phyloP scores from a whole-genome alignment of 768 basidiomycete species.

The Rhizopogon salebrosus region DNA sequence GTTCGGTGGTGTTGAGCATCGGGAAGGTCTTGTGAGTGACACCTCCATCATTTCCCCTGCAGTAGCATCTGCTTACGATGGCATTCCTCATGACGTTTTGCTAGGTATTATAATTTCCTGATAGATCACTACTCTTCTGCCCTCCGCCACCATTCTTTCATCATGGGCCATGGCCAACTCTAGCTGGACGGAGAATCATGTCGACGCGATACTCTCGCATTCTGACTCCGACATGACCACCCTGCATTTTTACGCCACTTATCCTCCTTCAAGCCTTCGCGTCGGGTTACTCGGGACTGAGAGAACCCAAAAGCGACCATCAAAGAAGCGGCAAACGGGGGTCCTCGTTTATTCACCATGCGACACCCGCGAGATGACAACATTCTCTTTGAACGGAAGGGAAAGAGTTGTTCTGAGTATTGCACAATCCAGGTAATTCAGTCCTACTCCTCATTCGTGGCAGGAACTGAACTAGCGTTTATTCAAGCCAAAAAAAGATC shows the following conservation, averaged over 20 bases:
- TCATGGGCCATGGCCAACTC: slow-evolving; percentile 98
- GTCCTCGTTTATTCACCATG: slow-evolving; percentile 85
- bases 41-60: background rate
- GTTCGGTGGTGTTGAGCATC: slow-evolving; percentile 46
- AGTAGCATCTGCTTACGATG: background rate
- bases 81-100: background rate
- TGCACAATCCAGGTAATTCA: slow-evolving; percentile 80
- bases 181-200: slow-evolving; percentile 86
- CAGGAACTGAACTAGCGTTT: background rate
- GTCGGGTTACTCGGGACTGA: slow-evolving; percentile 1
- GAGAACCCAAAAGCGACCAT: slow-evolving; percentile 51
- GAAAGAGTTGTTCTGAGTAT: slow-evolving; percentile 74
- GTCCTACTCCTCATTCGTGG: slow-evolving; percentile 9
- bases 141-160: slow-evolving; percentile 64
- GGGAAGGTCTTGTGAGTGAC: slow-evolving; percentile 59
- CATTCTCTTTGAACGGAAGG: slow-evolving; percentile 48
- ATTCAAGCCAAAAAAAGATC: slow-evolving; percentile 89
- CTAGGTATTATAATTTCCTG: slow-evolving; percentile 84
- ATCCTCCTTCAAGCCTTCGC: slow-evolving; percentile 28
- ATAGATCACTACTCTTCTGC: slow-evolving; percentile 78
- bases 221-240: slow-evolving; percentile 45
- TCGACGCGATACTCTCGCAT: slow-evolving; percentile 65
- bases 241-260: slow-evolving; percentile 40
- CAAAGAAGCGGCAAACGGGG: slow-evolving; percentile 86
- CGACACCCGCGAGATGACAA: slow-evolving; percentile 69